Conservation (phyloP, 1,284 basidiomycete species). For the Cerrena zonata region DNA sequence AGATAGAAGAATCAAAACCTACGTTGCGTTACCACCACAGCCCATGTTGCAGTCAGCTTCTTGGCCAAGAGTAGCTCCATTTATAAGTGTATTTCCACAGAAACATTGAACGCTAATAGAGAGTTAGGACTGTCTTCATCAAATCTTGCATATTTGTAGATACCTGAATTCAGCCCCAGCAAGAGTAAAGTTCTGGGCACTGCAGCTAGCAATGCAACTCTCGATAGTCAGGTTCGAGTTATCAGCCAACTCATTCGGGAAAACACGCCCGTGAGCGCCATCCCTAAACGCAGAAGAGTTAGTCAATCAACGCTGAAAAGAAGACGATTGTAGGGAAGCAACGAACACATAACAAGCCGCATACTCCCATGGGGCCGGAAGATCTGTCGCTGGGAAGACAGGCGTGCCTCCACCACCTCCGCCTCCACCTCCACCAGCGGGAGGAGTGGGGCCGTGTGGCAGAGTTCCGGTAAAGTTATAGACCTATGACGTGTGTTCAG, state of each 20-base stretch:
- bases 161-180: constrained; percentile 42
- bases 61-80: constrained; percentile 47
- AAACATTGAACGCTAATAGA: constrained; percentile 41
- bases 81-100: constrained; percentile 56
- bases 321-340: too few relatives aligned
- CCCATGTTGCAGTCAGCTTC: constrained; percentile 58
- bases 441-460: constrained; percentile 33
- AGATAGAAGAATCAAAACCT: constrained; percentile 20
- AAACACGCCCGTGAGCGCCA: constrained; percentile 34
- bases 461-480: constrained; percentile 64
- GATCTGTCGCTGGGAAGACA: constrained; percentile 41
- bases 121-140: not conserved
- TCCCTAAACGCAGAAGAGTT: constrained; percentile 28
- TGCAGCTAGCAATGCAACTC: constrained; percentile 32
- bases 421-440: constrained; percentile 33
- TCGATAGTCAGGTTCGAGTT: constrained; percentile 34
- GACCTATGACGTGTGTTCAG: constrained; percentile 24
- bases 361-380: constrained; percentile 47
- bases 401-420: constrained; percentile 15
- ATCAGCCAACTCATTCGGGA: constrained; percentile 29
- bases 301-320: too few relatives aligned
- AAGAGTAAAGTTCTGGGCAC: constrained; percentile 30
- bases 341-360: constrained; percentile 56
- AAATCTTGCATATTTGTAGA: not conserved
- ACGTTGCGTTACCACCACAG: constrained; percentile 63